Conservation (phyloP, 148 eudicot genomes). For the Rhododendron ovatum region DNA sequence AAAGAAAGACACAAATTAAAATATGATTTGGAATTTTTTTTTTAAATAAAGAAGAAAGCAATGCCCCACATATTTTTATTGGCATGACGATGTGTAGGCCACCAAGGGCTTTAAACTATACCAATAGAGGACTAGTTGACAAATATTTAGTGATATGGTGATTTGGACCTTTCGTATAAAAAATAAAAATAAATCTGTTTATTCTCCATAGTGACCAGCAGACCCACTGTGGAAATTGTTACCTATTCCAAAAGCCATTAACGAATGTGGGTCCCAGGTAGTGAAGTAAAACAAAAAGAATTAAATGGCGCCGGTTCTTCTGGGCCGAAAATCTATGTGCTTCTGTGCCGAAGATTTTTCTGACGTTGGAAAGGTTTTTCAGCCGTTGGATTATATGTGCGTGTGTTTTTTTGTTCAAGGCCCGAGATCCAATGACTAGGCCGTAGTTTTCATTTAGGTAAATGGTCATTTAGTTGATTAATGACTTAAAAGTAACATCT, state of each 20-base stretch:
- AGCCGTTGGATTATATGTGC: too few relatives aligned
- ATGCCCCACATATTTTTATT: background rate
- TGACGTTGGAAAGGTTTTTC: too few relatives aligned
- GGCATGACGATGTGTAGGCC: background rate
- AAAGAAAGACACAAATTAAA: background rate
- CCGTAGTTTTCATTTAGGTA: too few relatives aligned
- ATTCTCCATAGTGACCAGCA: background rate
- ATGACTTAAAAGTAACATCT: too few relatives aligned
- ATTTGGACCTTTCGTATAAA: background rate
- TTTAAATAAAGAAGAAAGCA: background rate
- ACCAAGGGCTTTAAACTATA: background rate
- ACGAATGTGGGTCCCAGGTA: background rate
- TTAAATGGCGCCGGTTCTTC: too few relatives aligned
- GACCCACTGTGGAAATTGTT: background rate
- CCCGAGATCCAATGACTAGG: too few relatives aligned
- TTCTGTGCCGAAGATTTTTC: too few relatives aligned
- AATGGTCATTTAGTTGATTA: too few relatives aligned
- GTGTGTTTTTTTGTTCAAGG: too few relatives aligned
- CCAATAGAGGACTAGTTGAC: background rate
- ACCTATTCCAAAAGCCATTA: background rate
- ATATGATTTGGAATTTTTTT: background rate
- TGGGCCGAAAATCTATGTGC: too few relatives aligned
- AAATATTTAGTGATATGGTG: background rate
- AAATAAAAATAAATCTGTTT: background rate
- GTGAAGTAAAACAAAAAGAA: background rate